These are phyloP conservation scores for Stephania cephalantha DNA, from an alignment of 164 flowering plant species.

Conservation along the genomic window DNA sequence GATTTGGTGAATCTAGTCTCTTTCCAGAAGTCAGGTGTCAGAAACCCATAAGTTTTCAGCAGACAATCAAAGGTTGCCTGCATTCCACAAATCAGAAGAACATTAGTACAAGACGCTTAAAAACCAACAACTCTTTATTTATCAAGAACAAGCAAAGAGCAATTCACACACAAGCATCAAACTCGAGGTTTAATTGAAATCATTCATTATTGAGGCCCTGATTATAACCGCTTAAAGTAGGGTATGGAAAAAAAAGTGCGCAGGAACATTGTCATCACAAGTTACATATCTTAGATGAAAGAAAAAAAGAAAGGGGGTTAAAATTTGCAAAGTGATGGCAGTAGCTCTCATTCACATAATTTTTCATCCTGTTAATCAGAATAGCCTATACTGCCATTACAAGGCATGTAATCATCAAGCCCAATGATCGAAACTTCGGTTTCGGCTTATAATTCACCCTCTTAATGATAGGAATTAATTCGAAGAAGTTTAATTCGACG, in stretches of 20 bases:
- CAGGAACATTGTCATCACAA: neutral
- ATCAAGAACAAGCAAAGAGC: no score
- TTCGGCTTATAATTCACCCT: no score
- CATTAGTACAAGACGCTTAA: no score
- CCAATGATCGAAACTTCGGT: neutral
- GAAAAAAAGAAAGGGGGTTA: neutral
- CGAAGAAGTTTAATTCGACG: no score
- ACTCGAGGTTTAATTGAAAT: no score
- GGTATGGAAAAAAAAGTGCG: no score
- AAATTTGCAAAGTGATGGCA: neutral
- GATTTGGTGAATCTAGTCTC: slow-evolving; percentile 66
- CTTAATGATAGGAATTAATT: no score
- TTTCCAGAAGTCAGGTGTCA: slow-evolving; percentile 76
- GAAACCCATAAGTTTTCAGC: slow-evolving; percentile 60
- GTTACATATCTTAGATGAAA: neutral
- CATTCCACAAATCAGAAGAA: neutral
- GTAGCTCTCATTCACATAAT: slow-evolving; percentile 8
- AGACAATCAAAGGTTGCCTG: slow-evolving; percentile 80
- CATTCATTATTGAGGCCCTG: no score
- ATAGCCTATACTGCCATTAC: slow-evolving; percentile 16
- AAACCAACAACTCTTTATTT: no score
- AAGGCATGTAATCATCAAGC: slow-evolving; percentile 17
- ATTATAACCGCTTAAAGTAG: no score
- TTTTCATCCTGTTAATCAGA: slow-evolving; percentile 4
- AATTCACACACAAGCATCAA: neutral